A percentile compares a stretch with the other conserved stretches of the same genome.
These are phyloP conservation scores for Fraxinus platypoda DNA, from an alignment of 305 asterid species.

Conservation along the genomic window DNA sequence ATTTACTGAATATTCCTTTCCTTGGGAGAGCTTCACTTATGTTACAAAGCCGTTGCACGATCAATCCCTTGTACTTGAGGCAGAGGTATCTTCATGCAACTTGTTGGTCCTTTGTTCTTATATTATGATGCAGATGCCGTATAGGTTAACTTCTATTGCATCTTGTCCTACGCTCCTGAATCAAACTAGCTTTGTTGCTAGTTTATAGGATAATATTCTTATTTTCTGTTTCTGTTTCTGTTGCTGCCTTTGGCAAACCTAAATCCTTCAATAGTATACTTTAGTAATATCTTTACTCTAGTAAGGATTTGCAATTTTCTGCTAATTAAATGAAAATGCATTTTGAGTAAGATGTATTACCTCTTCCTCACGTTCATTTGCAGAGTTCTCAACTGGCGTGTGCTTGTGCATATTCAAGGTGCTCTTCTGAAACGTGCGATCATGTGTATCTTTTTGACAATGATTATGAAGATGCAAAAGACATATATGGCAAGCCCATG, in stretches of 20 bases:
- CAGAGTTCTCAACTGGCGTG: slow-evolving; percentile 93
- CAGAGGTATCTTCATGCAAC: slow-evolving; percentile 55
- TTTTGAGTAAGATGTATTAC: slow-evolving; percentile 11
- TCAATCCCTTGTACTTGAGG: slow-evolving; percentile 58
- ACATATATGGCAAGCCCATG: slow-evolving; percentile 85
- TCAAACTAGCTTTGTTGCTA: neutral
- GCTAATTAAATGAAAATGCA: slow-evolving; percentile 19
- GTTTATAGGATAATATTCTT: neutral
- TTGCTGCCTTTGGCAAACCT: neutral
- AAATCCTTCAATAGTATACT: neutral
- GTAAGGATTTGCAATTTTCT: slow-evolving; percentile 6
- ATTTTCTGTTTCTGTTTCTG: neutral
- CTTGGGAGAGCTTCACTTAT: slow-evolving; percentile 95
- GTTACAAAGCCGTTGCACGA: slow-evolving; percentile 67
- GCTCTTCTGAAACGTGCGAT: slow-evolving; percentile 76
- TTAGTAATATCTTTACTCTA: neutral
- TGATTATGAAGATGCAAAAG: slow-evolving; percentile 95
- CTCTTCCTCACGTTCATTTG: slow-evolving; percentile 20
- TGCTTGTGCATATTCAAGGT: slow-evolving; percentile 61
- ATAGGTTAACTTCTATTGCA: neutral
- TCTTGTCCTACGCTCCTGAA: neutral
- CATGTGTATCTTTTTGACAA: slow-evolving; percentile 91
- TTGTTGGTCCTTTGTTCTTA: slow-evolving; percentile 15
- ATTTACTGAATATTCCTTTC: slow-evolving; percentile 55
- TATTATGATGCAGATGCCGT: slow-evolving; percentile 4